Base-by-base conservation (phyloP, 768 basidiomycete species). In the Hericium rajendrae region DNA sequence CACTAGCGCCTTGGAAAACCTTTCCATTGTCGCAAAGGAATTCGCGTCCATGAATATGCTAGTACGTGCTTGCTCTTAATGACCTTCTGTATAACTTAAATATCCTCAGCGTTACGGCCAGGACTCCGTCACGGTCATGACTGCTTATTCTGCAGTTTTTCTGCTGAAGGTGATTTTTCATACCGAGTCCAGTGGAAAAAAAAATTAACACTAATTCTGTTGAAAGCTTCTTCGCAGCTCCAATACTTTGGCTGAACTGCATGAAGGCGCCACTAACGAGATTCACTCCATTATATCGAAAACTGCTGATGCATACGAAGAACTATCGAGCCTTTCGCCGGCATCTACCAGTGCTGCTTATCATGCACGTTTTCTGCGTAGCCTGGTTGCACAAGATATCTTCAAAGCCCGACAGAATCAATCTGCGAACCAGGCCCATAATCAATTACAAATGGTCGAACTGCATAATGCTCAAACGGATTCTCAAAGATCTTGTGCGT, bases 111-210 rank as follows among this genome's bases (percentile, higher is more conserved):
- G 85, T 48, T 93, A 92, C 63, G 81, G 86, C 8, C 91, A 92
- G 73, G 90, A 92, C 67, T 85, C 87, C 4, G 82, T 90, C 59
- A 84, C 86, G 8, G 81, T 87, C 49, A 92, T 92, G 90, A 87
- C 86, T 18, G 91, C 88, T 24, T 92, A 92, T 65, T 82, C 86
- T 50, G 89, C 90, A 18, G 82, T 92, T 39, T 86, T 90, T 66
- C 71, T 93, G 60, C 73, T 92, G 62, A 85, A 78, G 77, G 91
- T 87, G 66, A 54, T n/a, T 38, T 48, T 20, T 22, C 8, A n/a
- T 38, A 38, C 38, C 26, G 26, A 26, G 32, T 32, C 32, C 32
- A 10, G 32, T 32, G 32, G 32, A 8, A 10, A 10, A 10, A 6
- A 10, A 10, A 6, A 6, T 8, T 10, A 32, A 57, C 52, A 53